Base-by-base conservation (phyloP, 495 filamentous ascomycete genomes). In the Xylaria castorea region DNA sequence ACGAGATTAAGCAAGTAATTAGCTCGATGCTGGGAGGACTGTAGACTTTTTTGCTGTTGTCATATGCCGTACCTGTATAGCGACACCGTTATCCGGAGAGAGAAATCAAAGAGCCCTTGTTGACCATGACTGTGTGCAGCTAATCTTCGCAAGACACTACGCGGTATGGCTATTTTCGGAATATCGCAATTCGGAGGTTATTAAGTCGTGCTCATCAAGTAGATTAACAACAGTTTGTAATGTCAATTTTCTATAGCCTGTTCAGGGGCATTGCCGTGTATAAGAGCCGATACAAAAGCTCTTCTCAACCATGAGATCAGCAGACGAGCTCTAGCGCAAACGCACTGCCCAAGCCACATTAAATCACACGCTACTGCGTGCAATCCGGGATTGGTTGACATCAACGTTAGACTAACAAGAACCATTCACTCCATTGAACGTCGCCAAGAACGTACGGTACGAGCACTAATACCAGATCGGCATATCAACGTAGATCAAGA, bases 381-480 rank as follows among this genome's bases (percentile, higher is more conserved):
- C 27, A n/a, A 57, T 57, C 53, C 53, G 53, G 53, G 30, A 57
- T 57, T 27, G 53, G 53, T 57, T 32, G 27, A 57, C 58, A 60
- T 60, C 30, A 61, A 34, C 34, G 58, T 9, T 38, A 12, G 27
- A 20, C 51, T 22, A 55, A 11, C 1, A 53, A 22, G 22, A 55
- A 42, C 11, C 38, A 12, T 42, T 25, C 51, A 55, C 25, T 55
- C 25, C 51, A 22, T 11, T 27, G 27, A 18, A 32, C 5, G 53
- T 57, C 25, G 57, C 57, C 57, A 60, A 60, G 57, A 36, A 36
- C 57, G 14, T 5, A 36, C 57, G 51, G 22, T 20, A 36, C 34
- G 8, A 61, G 58, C 58, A 61, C 58, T 61, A 61, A 22, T 11
- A 38, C 58, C 2, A 61, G 25, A 61, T 38, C 38, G 58, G 58